phyloP scores from a whole-genome alignment of 805 yeast genomes.

The Saturnispora mendoncae region DNA sequence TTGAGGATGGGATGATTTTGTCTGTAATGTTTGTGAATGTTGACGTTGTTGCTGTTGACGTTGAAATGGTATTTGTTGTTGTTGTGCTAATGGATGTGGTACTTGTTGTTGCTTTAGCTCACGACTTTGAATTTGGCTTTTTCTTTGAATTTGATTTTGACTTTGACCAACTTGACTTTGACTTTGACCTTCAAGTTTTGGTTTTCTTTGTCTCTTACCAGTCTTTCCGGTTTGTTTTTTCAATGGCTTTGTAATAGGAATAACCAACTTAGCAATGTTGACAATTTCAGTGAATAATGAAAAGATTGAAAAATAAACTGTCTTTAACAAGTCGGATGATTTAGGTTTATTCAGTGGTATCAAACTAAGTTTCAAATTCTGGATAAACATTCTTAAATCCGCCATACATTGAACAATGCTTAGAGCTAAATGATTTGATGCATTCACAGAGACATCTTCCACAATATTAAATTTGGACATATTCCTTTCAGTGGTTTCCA shows the following conservation, averaged over 20 bases:
- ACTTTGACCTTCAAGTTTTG: neutral
- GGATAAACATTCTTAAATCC: conserved; percentile 18
- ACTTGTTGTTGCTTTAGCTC: too few relatives aligned
- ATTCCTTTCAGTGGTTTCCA: conserved; percentile 18
- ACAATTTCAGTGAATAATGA: conserved; percentile 25
- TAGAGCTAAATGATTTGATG: conserved; percentile 15
- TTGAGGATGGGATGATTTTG: neutral
- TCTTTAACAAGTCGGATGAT: conserved; percentile 17
- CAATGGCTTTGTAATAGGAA: conserved; percentile 15
- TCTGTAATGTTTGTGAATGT: neutral
- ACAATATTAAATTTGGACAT: conserved; percentile 11
- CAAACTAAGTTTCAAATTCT: conserved; percentile 14
- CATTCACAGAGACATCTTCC: conserved; percentile 11
- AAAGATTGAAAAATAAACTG: conserved; percentile 22
- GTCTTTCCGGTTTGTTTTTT: neutral
- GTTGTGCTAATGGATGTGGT: too few relatives aligned
- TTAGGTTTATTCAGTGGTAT: conserved; percentile 1
- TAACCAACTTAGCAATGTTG: conserved; percentile 20
- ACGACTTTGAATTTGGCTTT: neutral
- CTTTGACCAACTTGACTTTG: neutral
- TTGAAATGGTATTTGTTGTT: too few relatives aligned
- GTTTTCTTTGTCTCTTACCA: too few relatives aligned
- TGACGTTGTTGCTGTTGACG: neutral
- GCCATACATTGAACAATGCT: conserved; percentile 18
- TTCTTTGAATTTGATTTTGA: conserved; percentile 1